A percentile compares a stretch with the other conserved stretches of the same genome.
phyloP scores from a whole-genome alignment of 495 filamentous ascomycete species.

The Talaromyces thailandensis region DNA sequence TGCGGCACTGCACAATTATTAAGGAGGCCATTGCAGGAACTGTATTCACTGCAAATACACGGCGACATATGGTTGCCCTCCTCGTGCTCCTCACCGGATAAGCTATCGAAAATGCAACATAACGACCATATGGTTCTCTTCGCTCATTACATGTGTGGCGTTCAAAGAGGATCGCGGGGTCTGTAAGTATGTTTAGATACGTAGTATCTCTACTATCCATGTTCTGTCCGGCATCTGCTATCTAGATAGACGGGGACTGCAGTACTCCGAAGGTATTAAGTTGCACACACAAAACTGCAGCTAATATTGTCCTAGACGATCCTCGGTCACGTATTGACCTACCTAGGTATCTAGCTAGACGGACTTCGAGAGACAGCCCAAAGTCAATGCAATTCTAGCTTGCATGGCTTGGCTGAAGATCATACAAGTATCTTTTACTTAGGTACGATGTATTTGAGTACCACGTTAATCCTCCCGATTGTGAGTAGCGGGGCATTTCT shows the following conservation, averaged over 20 bases:
- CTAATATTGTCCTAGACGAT: neutral
- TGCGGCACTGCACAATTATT: neutral
- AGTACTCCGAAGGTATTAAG: neutral
- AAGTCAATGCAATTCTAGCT: neutral
- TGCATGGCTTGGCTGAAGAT: neutral
- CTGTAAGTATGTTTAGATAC: neutral
- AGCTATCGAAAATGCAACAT: neutral
- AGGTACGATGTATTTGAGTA: neutral
- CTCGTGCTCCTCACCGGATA: neutral
- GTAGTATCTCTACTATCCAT: neutral
- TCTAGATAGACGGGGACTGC: neutral
- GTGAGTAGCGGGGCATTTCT: neutral
- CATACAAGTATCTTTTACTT: neutral
- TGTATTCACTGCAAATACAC: neutral
- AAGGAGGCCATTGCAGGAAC: neutral
- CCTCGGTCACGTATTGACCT: neutral
- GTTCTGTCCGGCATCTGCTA: neutral
- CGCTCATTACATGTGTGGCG: constrained; percentile 2
- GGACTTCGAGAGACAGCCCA: neutral
- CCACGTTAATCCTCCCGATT: neutral
- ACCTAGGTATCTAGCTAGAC: neutral
- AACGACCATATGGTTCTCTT: neutral
- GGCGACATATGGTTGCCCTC: neutral
- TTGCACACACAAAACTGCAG: neutral
- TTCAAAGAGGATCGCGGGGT: neutral